Evolutionary conservation across 495 filamentous ascomycete genomes (phyloP).

Genomic region (Penicillium psychrofluorescens): DNA sequence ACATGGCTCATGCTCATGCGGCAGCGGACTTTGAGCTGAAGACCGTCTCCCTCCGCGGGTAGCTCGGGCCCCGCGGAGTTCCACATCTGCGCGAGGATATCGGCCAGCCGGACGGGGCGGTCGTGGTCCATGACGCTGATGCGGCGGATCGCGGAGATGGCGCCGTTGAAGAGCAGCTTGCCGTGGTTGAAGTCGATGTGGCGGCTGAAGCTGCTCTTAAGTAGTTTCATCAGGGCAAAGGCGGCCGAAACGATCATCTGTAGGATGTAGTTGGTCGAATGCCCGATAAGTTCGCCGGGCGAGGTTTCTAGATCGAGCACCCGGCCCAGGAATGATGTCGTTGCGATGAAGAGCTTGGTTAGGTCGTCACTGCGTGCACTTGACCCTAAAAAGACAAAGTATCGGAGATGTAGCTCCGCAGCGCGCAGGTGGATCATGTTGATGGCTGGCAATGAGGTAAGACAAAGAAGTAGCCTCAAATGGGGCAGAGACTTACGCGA

Average conservation of each 20-base stretch:
- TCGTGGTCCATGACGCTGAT: conserved; percentile 84
- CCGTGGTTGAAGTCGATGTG: conserved; percentile 67
- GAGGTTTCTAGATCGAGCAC: conserved; percentile 41
- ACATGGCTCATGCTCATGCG: conserved; percentile 48
- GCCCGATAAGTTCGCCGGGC: conserved; percentile 51
- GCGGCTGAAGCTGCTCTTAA: conserved; percentile 70
- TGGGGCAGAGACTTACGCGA: conserved; percentile 48
- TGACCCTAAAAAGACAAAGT: conserved; percentile 41
- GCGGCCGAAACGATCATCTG: conserved; percentile 89
- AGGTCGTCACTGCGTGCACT: conserved; percentile 63
- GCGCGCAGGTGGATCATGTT: conserved; percentile 44
- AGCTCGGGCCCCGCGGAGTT: conserved; percentile 29
- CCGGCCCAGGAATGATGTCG: conserved; percentile 41
- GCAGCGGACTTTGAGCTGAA: conserved; percentile 40
- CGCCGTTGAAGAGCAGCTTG: conserved; percentile 64
- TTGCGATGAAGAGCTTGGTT: conserved; percentile 59
- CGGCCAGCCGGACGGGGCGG: conserved; percentile 53
- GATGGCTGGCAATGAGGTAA: conserved; percentile 50
- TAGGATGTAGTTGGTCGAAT: conserved; percentile 80
- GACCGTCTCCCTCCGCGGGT: conserved; percentile 25
- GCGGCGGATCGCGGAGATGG: conserved; percentile 67
- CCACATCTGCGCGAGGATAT: conserved; percentile 45
- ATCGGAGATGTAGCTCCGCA: conserved; percentile 37
- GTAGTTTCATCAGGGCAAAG: conserved; percentile 77
- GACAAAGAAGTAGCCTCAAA: conserved; percentile 59